Base-by-base conservation (phyloP, 2,329 filamentous ascomycete genomes). In the Onygenales sp. region DNA sequence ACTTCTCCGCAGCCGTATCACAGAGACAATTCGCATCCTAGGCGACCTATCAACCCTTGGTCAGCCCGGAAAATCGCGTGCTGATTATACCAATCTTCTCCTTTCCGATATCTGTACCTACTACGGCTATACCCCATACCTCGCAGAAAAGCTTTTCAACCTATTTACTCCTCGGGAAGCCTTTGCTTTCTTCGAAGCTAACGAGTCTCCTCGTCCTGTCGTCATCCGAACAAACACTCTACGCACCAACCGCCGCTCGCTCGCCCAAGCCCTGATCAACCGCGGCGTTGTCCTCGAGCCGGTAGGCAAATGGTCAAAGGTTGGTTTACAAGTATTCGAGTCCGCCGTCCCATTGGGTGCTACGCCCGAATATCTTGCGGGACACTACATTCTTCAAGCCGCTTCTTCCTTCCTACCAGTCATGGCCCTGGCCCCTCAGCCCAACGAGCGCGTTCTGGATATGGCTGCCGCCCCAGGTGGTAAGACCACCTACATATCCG, bases 271-370 rank as follows among this genome's bases (percentile, higher is more conserved):
- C 1, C 80, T 96, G 56, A 96, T 96, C 78, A 95, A 95, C 75
- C 87, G 92, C 59, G 93, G 93, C 59, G 93, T 98, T 48, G 94
- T 91, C 11, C 81, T 98, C 41, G 92, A 98, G 72, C 93, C 93
- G 2, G 89, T 98, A 14, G 93, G 93, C 57, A 97, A 97, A 72
- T 98, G 93, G 93, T 93, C 87, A 61, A 98, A 98, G 75, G 90
- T 98, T 58, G 93, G 93, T 47, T 80, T 98, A 42, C 93, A 98
- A 70, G 83, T 98, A 56, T 98, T 98, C 69, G 93, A 98, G 71
- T 88, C 87, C 54, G 86, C 84, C 53, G 84, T 87, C 0, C 89
- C 90, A 2, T 81, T 96, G 1, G 91, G 91, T 79, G 93, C 93
- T 32, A 98, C 93, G 0, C 93, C 93, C 8, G 93, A 98, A 72